Evolutionary conservation across 2,329 filamentous ascomycete genomes (phyloP).

Genomic region (Colletotrichum sp.): DNA sequence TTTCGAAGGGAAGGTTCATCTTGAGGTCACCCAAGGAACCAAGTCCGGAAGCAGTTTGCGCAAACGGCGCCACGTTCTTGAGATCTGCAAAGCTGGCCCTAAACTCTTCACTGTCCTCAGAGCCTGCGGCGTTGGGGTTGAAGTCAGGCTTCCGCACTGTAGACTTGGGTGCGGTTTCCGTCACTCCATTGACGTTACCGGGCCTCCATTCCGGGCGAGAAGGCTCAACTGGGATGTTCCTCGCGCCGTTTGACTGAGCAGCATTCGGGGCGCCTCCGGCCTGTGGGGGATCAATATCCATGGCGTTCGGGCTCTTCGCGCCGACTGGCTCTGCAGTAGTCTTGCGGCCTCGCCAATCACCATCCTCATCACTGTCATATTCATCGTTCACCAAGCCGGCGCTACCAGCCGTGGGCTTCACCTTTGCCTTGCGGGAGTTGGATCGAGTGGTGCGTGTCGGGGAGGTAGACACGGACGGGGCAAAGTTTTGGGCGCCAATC

Average conservation of each 20-base stretch:
- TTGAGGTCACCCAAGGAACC: constrained; percentile 61
- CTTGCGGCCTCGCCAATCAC: constrained; percentile 38
- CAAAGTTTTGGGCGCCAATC: constrained; percentile 61
- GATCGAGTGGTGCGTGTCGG: constrained; percentile 48
- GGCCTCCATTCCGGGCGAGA: constrained; percentile 65
- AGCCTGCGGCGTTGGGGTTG: constrained; percentile 47
- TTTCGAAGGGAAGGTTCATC: constrained; percentile 62
- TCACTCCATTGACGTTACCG: constrained; percentile 41
- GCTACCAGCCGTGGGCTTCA: constrained; percentile 53
- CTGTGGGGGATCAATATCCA: constrained; percentile 68
- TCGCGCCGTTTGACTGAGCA: constrained; percentile 37
- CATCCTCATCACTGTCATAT: constrained; percentile 48
- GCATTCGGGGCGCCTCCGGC: constrained; percentile 16
- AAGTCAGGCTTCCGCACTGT: constrained; percentile 25
- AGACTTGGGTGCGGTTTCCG: constrained; percentile 13
- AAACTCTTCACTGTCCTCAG: constrained; percentile 62
- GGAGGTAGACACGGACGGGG: constrained; percentile 48
- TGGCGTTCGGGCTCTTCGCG: constrained; percentile 59
- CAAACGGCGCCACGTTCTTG: constrained; percentile 61
- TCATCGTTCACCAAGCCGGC: constrained; percentile 52
- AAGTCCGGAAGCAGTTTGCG: constrained; percentile 51
- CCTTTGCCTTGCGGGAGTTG: constrained; percentile 65
- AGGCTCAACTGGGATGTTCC: constrained; percentile 64
- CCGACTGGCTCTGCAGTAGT: constrained; percentile 29
- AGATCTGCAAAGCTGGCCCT: constrained; percentile 59